Percentiles rank a stretch among this genome's conserved stretches.
Conservation (phyloP, 2,329 filamentous ascomycete genomes). For the Bipolaris victoriae region DNA sequence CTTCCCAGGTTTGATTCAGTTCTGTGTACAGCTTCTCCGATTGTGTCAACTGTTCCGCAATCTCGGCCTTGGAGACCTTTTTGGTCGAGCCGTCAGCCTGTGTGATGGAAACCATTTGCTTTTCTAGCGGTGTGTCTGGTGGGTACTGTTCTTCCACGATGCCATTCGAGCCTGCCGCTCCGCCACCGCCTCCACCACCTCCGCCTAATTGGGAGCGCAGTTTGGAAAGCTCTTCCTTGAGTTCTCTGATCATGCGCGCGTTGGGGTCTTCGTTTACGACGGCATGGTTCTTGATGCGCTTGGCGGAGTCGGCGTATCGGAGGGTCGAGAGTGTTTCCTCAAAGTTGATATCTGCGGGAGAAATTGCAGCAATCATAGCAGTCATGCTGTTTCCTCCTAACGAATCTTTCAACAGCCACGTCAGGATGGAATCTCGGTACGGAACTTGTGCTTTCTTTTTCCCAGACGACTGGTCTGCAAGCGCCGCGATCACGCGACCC, state of each 20-base stretch:
- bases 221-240: constrained; percentile 91
- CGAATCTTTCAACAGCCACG: constrained; percentile 96
- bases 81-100: constrained; percentile 83
- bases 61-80: constrained; percentile 97
- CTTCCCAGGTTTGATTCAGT: constrained; percentile 98
- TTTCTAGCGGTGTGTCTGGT: constrained; percentile 87
- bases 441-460: constrained; percentile 86
- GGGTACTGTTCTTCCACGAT: constrained; percentile 79
- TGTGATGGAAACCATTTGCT: constrained; percentile 96
- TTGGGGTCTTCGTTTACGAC: constrained; percentile 99
- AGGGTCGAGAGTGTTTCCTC: constrained; percentile 96
- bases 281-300: constrained; percentile 99
- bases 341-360: constrained; percentile 97
- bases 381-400: constrained; percentile 99
- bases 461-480: constrained; percentile 86
- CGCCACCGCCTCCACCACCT: constrained; percentile 50
- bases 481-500: constrained; percentile 93
- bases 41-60: constrained; percentile 93
- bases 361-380: constrained; percentile 99
- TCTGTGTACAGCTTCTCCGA: constrained; percentile 96
- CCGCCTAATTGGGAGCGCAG: constrained; percentile 79
- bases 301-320: constrained; percentile 95
- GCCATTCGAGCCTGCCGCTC: constrained; percentile 40
- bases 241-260: constrained; percentile 95
- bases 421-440: constrained; percentile 95